Evolutionary conservation across 768 basidiomycete species (phyloP), one percentile per base, ranked within the genome.

Genomic region (Chalciporus chontae): DNA sequence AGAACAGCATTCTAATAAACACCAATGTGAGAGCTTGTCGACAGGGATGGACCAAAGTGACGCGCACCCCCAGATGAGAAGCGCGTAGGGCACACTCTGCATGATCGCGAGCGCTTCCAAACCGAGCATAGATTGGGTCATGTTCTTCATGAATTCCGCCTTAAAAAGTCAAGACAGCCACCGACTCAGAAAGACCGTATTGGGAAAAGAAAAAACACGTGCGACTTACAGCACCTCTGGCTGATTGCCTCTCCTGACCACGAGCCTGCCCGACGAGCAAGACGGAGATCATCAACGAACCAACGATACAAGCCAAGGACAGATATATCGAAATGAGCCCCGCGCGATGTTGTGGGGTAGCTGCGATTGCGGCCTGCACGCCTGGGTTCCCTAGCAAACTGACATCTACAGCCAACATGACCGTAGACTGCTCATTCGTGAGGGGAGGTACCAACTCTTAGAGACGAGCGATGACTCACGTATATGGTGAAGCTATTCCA

Each of bases 401-500:
- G 3, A 53, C 48, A 14, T 50, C 43, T 6, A 53, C 52, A 17
- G 43, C 43, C 19, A 53, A 44, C 39, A 53, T 45, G 5, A 53
- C 52, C 5, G 52, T 49, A 31, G 52, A 41, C 51, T 43, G 18
- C 11, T 15, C 26, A 3, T 8, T 5, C 26, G 10, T 44, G 3
- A 19, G 43, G 41, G 21, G 17, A 2, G 14, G 29, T 4, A 45
- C 19, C 13, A 10, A 9, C 5, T 19, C n/a, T n/a, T 10, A 29
- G 13, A 11, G 4, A 18, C 2, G 10, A 8, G 21, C 7, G 9
- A 32, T 26, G 39, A 57, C 75, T 26, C 41, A 80, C 80, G 48
- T 73, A 75, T 38, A 77, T 71, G 17, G 72, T 73, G 42, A 78
- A 71, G 40, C 74, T 72, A 48, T 72, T 63, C 79, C 76, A 78